Base-by-base conservation (phyloP, 306 rosid genomes). In the Coriaria nepalensis region DNA sequence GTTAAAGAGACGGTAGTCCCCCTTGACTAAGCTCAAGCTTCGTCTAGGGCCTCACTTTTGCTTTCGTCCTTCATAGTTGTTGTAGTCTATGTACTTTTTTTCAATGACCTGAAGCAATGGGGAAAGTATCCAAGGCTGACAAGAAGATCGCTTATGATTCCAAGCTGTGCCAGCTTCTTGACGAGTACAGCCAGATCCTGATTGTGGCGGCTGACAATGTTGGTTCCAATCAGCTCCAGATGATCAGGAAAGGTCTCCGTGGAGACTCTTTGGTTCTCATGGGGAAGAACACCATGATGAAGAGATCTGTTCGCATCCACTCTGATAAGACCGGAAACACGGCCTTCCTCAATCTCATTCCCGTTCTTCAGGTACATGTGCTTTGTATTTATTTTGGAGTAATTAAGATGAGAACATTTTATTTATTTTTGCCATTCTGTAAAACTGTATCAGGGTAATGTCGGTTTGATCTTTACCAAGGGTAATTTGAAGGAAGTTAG, bases 271-370 rank as follows among this genome's bases (percentile, higher is more conserved):
- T 75, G 0, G 97, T 88, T 3, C 93, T 88, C 10, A 88, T 88
- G 97, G 97, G 97, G 0, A 88, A 88, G 67, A 88, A 88, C 63
- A 88, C 97, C n/a, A 84, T 88, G 97, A 88, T 88, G 97, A 88
- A 88, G 77, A 71, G 97, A 0, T 58, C 84, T 0, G 61, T 88
- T 2, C 64, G 93, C 37, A 78, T 84, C 0, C 95, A 84, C 12
- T 9, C 97, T 7, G 84, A 85, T 39, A 74, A 74, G 8, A 81
- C 95, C 1, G 93, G 93, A 4, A 88, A 84, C 80, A 56, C 41
- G 0, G 64, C 43, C 13, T 78, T 49, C 50, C 82, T 88, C 39
- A 88, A 58, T 54, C 87, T 88, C 35, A 63, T 88, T 6, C 97
- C 97, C 6, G 95, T 84, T 8, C 95, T 84, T 32, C 80, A 76